These are phyloP conservation scores for Dalbergia cultrata DNA, from an alignment of 306 rosid genomes.

Conservation along the genomic window DNA sequence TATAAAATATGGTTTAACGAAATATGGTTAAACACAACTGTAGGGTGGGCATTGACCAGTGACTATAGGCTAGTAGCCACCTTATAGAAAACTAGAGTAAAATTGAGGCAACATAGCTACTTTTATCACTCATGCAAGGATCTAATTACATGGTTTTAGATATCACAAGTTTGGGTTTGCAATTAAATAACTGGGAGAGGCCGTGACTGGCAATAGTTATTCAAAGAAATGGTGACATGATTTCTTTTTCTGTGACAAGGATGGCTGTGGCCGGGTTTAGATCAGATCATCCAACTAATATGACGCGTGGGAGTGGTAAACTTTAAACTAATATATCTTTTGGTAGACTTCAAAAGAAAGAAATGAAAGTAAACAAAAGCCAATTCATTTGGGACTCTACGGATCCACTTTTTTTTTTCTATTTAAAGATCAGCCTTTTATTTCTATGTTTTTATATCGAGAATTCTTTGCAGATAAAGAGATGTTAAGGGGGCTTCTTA, in stretches of 20 bases:
- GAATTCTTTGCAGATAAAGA: no score
- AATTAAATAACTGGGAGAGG: not conserved
- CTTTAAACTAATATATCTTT: not conserved
- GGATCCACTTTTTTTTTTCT: no score
- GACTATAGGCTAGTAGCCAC: no score
- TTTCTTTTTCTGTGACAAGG: not conserved
- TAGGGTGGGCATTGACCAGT: no score
- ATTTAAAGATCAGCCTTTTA: no score
- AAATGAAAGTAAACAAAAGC: no score
- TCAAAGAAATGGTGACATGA: conserved; percentile 2
- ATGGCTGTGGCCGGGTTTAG: not conserved
- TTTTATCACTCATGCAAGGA: not conserved
- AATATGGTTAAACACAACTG: no score
- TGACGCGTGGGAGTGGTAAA: not conserved
- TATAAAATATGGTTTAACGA: no score
- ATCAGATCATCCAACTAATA: not conserved
- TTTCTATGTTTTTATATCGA: no score
- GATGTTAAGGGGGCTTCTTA: no score
- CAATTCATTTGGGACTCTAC: no score
- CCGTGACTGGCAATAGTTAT: not conserved
- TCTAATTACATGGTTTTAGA: not conserved
- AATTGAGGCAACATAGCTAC: not conserved
- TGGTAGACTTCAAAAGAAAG: not conserved
- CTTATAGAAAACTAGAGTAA: not conserved
- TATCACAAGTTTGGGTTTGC: not conserved